Evolutionary conservation across 768 basidiomycete species (phyloP).

Genomic region (Kockovaella imperatae): DNA sequence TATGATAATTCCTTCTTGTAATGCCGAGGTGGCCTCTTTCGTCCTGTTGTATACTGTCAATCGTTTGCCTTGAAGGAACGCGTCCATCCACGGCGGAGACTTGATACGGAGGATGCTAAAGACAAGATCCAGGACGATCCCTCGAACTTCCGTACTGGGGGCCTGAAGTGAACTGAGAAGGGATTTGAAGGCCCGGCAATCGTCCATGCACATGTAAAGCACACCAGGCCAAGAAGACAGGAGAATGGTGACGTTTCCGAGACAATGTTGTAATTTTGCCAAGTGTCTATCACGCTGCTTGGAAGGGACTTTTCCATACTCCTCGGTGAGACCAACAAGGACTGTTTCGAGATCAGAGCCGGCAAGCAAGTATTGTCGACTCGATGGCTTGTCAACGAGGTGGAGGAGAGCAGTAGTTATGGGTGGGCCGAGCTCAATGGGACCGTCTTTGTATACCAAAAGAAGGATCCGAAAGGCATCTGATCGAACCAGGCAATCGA

Average conservation of each 20-base stretch:
- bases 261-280: conserved; percentile 69
- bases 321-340: conserved; percentile 81
- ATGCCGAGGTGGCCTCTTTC: conserved; percentile 16
- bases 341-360: conserved; percentile 88
- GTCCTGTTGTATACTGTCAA: conserved; percentile 52
- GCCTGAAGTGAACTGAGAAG: conserved; percentile 78
- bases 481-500: conserved; percentile 67
- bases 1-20: conserved; percentile 16
- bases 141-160: conserved; percentile 77
- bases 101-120: conserved; percentile 89
- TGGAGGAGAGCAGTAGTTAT: conserved; percentile 73
- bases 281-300: conserved; percentile 53
- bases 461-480: conserved; percentile 81
- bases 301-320: conserved; percentile 64
- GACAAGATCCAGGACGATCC: conserved; percentile 82
- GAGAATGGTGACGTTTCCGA: conserved; percentile 71
- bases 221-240: conserved; percentile 92
- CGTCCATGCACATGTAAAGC: conserved; percentile 87
- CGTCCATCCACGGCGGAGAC: conserved; percentile 83
- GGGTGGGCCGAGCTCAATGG: conserved; percentile 65
- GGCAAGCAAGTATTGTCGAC: conserved; percentile 65
- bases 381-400: conserved; percentile 75
- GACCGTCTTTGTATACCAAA: conserved; percentile 82
- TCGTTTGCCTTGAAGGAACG: conserved; percentile 79
- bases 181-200: conserved; percentile 74